Base-by-base conservation (phyloP, 805 yeast species). In the Zygoascus bituminiphila region DNA sequence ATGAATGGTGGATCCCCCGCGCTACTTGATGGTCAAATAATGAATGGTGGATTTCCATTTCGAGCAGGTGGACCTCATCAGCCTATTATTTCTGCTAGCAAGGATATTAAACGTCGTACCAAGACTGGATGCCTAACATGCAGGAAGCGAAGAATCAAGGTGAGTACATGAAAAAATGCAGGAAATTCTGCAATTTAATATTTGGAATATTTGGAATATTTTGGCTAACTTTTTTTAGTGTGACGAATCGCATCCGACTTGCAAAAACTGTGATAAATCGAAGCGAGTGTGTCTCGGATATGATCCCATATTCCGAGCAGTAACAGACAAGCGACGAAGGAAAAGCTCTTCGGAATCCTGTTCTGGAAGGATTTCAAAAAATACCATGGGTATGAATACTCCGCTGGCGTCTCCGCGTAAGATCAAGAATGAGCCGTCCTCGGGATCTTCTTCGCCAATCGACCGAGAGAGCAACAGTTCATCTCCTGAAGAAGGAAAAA, bases 71-170 rank as follows among this genome's bases (percentile, higher is more conserved):
- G 42, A 5, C 24, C 17, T 2, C 44, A 42, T n/a, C 53, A 49
- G 35, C 52, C 55, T 5, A 14, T 46, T 17, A 36, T 52, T 6
- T 43, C 57, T 9, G 49, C 42, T 4, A 41, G 43, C 26, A 56
- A 54, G 44, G 57, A 56, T 31, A 52, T 56, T 35, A 56, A 56
- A 33, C 46, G 59, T 42, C 69, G 89, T 45, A 83, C 88, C 1
- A 70, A 84, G 57, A 82, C 88, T 0, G 91, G 91, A 2, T 83
- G 89, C 61, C 63, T 81, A 48, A 83, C 89, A 1, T 83, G 89
- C 61, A 71, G 88, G 29, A 75, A 78, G 59, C 66, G 88, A 52
- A 68, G 88, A 41, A 80, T 82, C 58, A 82, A 82, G 50, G 54
- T 51, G 37, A 41, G 52, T 38, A n/a, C 35, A 2, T 5, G 17